phyloP scores from a whole-genome alignment of 768 basidiomycete genomes.

The Suillus hirtellus region DNA sequence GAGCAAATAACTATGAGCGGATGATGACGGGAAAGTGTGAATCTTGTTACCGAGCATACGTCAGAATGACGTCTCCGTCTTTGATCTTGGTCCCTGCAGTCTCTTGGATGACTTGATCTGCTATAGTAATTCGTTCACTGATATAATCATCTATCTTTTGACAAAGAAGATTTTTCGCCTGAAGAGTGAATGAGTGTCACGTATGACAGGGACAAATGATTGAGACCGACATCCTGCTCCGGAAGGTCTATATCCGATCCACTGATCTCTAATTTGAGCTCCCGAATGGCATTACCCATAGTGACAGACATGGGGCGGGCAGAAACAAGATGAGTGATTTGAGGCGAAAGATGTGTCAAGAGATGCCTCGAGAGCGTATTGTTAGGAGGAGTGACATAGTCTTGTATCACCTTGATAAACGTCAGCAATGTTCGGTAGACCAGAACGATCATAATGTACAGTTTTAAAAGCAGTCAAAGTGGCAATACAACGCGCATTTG shows the following conservation, averaged over 20 bases:
- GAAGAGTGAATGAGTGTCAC: conserved; percentile 3
- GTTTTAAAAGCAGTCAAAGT: conserved; percentile 90
- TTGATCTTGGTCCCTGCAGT: conserved; percentile 92
- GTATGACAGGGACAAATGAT: background rate
- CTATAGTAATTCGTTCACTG: conserved; percentile 88
- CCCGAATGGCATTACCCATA: conserved; percentile 93
- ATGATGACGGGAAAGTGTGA: conserved; percentile 3
- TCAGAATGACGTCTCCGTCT: conserved; percentile 88
- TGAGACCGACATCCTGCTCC: conserved; percentile 81
- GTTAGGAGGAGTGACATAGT: conserved; percentile 84
- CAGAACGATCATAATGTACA: conserved; percentile 45
- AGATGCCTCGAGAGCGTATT: conserved; percentile 89
- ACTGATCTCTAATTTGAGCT: conserved; percentile 95
- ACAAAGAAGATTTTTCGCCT: conserved; percentile 89
- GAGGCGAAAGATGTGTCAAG: conserved; percentile 88
- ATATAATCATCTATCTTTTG: conserved; percentile 91
- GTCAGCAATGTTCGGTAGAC: background rate
- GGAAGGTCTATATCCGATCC: conserved; percentile 89
- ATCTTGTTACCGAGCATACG: conserved; percentile 75
- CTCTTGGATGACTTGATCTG: conserved; percentile 90
- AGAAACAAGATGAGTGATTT: conserved; percentile 86
- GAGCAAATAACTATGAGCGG: conserved; percentile 8
- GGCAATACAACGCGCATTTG: conserved; percentile 94
- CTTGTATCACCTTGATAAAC: conserved; percentile 74
- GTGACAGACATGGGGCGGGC: conserved; percentile 90